Evolutionary conservation across 2,329 filamentous ascomycete genomes (phyloP).

Genomic region (Chrysoporthe cubensis): DNA sequence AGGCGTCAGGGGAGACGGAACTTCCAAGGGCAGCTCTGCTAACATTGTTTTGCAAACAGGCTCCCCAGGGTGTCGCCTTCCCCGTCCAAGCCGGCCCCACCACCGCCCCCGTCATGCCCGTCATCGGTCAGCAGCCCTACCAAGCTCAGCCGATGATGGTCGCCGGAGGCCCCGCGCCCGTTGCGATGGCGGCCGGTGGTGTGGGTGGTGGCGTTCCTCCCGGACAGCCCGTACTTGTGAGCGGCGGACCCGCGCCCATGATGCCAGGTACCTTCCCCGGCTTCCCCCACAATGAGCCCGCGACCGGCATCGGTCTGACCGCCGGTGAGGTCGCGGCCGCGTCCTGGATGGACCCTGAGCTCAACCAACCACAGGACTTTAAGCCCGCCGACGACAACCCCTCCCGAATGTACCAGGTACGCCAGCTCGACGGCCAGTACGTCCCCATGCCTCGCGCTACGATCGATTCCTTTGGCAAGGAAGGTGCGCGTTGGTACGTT

Average conservation of each 20-base stretch:
- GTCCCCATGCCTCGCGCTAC: slow-evolving; percentile 62
- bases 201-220: slow-evolving; percentile 24
- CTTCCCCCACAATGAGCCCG: slow-evolving; percentile 47
- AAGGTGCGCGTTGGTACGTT: slow-evolving; percentile 62
- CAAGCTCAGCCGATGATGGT: slow-evolving; percentile 27
- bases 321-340: slow-evolving; percentile 50
- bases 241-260: slow-evolving; percentile 24
- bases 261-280: slow-evolving; percentile 44
- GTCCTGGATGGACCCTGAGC: slow-evolving; percentile 53
- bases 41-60: slow-evolving; percentile 27
- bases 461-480: slow-evolving; percentile 59
- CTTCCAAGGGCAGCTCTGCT: slow-evolving; percentile 20
- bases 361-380: slow-evolving; percentile 64
- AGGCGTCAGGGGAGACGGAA: background rate
- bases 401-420: slow-evolving; percentile 63
- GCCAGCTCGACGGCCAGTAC: slow-evolving; percentile 64
- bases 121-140: slow-evolving; percentile 33
- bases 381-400: slow-evolving; percentile 65
- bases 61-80: slow-evolving; percentile 28
- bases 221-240: slow-evolving; percentile 24
- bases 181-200: slow-evolving; percentile 27
- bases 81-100: slow-evolving; percentile 29
- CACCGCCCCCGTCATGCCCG: slow-evolving; percentile 30
- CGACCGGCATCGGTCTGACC: slow-evolving; percentile 57
- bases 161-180: slow-evolving; percentile 24